Evolutionary conservation across 495 filamentous ascomycete genomes (phyloP), one percentile per base, ranked within the genome.

Genomic region (Annulohypoxylon nitens): DNA sequence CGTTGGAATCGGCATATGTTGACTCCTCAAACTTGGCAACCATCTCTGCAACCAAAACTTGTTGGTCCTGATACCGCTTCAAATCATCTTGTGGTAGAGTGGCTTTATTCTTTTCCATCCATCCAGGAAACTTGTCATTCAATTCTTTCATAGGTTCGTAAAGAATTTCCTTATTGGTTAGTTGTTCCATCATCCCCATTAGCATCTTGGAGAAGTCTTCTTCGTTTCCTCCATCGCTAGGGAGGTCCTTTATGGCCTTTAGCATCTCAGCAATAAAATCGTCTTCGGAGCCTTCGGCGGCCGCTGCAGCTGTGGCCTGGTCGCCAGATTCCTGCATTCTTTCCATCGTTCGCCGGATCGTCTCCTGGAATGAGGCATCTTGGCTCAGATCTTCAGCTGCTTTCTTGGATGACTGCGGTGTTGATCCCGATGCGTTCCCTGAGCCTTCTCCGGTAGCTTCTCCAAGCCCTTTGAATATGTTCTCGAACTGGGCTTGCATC

Each of bases 141-240:
- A 98, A 81, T 81, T 99, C 97, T 83, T 96, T 97, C 95, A 99
- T 98, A 14, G 96, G 96, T 82, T 98, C 95, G 76, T 99, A 98
- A 48, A 99, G 83, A 66, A 99, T 97, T 76, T 99, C 96, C 84
- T 97, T 98, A 77, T 96, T 97, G 1, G 96, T 98, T 64, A 99
- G 84, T 80, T 99, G 94, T 81, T 98, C 93, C 95, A 99, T 98
- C 93, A 98, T 97, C 30, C 91, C 93, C 84, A 97, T 85, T 34
- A 98, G 86, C 90, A 98, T 92, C 81, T 96, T 95, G 26, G 91
- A 92, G 74, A 98, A 91, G 69, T 97, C 94, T 64, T 95, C 94
- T 20, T 98, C 94, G 62, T 85, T 86, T 16, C 88, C 91, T 14
- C 86, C 89, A 14, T 89, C 91, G 4, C 82, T 87, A 1, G 88